Conservation (phyloP, 2,329 filamentous ascomycete species). For the Nigrograna mackinnonii region DNA sequence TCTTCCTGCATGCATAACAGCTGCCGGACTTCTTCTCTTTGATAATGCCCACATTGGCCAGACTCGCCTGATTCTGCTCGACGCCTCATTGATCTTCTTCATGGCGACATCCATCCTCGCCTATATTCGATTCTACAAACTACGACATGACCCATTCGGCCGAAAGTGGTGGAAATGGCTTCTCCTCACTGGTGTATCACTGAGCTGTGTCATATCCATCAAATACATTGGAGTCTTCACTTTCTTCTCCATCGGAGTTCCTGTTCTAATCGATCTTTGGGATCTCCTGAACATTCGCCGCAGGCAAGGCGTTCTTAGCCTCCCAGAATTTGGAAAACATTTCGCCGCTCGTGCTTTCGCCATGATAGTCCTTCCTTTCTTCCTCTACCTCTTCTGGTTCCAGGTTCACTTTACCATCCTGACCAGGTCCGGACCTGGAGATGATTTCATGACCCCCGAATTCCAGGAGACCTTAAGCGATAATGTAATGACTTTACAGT, state of each 20-base stretch:
- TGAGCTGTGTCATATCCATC: constrained; percentile 97
- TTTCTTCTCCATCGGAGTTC: constrained; percentile 94
- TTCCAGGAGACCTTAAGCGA: constrained; percentile 98
- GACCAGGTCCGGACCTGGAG: constrained; percentile 84
- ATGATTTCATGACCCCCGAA: constrained; percentile 98
- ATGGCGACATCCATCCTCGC: constrained; percentile 93
- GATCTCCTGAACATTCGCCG: constrained; percentile 89
- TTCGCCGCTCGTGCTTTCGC: constrained; percentile 85
- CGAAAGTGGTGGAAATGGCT: constrained; percentile 99
- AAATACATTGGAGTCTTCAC: constrained; percentile 98
- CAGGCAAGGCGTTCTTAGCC: constrained; percentile 75
- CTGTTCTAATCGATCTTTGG: constrained; percentile 94
- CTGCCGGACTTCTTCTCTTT: constrained; percentile 83
- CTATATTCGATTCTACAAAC: constrained; percentile 98
- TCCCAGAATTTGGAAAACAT: constrained; percentile 84
- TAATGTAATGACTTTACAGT: constrained; percentile 88
- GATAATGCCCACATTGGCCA: constrained; percentile 98
- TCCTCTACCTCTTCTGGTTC: constrained; percentile 99
- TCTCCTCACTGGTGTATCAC: constrained; percentile 86
- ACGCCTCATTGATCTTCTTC: constrained; percentile 90
- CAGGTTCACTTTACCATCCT: constrained; percentile 97
- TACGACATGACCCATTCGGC: constrained; percentile 84
- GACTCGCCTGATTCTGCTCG: constrained; percentile 90
- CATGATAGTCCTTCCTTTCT: constrained; percentile 87
- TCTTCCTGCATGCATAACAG: constrained; percentile 85